phyloP scores from a whole-genome alignment of 768 basidiomycete genomes.

The Amanita jacksonii region DNA sequence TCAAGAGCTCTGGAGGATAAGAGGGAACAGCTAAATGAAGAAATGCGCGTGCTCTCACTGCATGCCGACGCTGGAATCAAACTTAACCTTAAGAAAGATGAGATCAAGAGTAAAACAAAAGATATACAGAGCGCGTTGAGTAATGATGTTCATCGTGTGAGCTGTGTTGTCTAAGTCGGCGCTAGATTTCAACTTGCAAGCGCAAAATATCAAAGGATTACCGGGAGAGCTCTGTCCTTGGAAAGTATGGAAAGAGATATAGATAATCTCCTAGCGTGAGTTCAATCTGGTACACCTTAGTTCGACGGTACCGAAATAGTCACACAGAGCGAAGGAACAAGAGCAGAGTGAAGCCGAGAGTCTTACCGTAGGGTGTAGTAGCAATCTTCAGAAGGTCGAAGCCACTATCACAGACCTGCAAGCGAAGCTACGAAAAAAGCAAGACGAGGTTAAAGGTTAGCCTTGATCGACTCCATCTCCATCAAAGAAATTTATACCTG shows the following conservation, averaged over 20 bases:
- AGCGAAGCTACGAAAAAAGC: conserved; percentile 50
- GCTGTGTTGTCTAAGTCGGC: conserved; percentile 6
- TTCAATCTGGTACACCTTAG: conserved; percentile 9
- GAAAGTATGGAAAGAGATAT: conserved; percentile 72
- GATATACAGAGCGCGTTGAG: conserved; percentile 65
- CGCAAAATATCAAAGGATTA: conserved; percentile 52
- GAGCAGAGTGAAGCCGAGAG: conserved; percentile 42
- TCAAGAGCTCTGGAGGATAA: conserved; percentile 56
- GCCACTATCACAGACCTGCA: conserved; percentile 50
- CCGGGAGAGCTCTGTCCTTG: conserved; percentile 47
- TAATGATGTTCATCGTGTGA: conserved; percentile 6
- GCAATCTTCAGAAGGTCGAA: conserved; percentile 54
- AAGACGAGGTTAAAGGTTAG: conserved; percentile 53
- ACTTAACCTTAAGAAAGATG: conserved; percentile 62
- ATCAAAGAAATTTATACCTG: background rate
- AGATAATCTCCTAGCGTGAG: conserved; percentile 48
- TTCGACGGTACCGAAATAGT: background rate
- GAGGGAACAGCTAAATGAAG: conserved; percentile 59
- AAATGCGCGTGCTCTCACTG: conserved; percentile 58
- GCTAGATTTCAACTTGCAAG: conserved; percentile 54
- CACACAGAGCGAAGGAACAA: conserved; percentile 55
- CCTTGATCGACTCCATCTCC: background rate
- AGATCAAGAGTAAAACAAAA: conserved; percentile 50
- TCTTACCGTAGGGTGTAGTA: conserved; percentile 38
- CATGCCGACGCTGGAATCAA: conserved; percentile 80